Evolutionary conservation across 2,329 filamentous ascomycete species (phyloP), one percentile per base, ranked within the genome.

Genomic region (Neonectria neomacrospora): DNA sequence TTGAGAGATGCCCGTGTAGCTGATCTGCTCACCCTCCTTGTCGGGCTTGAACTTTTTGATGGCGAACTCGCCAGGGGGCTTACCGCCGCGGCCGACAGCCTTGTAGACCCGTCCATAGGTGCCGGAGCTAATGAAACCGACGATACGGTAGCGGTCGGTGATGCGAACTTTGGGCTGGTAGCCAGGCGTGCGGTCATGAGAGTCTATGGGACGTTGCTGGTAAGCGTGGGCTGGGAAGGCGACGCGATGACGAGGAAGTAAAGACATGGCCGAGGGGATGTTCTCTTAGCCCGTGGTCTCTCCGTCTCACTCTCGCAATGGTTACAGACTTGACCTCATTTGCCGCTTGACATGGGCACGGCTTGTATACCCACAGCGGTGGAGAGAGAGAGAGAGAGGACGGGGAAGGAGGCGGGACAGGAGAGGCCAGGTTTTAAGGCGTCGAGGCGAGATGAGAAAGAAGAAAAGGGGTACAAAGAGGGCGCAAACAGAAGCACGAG

Each of bases 1-100:
- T 78, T 99, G 96, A 0, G 96, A 98, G 68, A 99, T 97, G 65
- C 96, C 96, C 0, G 96, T 98, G 79, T 99, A 99, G 73, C 96
- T 92, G 50, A 97, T 83, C 73, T 91, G 88, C 78, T 99, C 96
- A 61, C 96, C 96, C 80, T 99, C 96, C 81, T 98, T 99, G 80
- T 99, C 96, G 8, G 94, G 94, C 83, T 97, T 97, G 87, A 97
- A 97, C 87, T 99, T 99, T 78, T 99, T 99, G 83, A 99, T 99
- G 72, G 96, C 96, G 76, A 97, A 97, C 75, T 97, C 93, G 67
- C 77, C 90, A 83, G 72, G 89, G 88, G 73, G 69, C 48, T 73
- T 73, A 50, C 68, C 68, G 61, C 81, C 64, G 68, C 90, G 89
- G 71, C 92, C 89, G 45, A 93, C 84, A 18, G 96, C 96, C 77